phyloP scores from a whole-genome alignment of 2,329 filamentous ascomycete species.

The Beauveria varroae region DNA sequence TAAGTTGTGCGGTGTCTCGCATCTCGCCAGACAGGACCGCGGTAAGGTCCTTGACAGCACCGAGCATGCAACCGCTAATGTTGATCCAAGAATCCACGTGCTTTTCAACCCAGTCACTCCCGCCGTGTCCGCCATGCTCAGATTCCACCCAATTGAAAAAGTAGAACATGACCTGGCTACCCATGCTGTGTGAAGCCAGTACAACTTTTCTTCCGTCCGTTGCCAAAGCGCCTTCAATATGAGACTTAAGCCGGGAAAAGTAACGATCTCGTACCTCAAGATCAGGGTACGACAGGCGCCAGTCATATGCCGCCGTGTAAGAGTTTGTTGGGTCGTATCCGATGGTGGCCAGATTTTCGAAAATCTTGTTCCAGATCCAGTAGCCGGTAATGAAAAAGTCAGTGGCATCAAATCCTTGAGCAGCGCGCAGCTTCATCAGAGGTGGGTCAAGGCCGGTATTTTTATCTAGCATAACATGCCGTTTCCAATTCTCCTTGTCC shows the following conservation, averaged over 20 bases:
- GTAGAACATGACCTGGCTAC: constrained; percentile 86
- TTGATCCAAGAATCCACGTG: constrained; percentile 97
- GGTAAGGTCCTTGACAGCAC: constrained; percentile 82
- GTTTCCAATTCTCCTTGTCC: constrained; percentile 93
- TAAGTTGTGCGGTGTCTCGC: constrained; percentile 95
- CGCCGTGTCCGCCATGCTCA: constrained; percentile 70
- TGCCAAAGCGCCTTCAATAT: constrained; percentile 78
- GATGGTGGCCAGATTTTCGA: constrained; percentile 92
- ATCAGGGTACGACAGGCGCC: constrained; percentile 85
- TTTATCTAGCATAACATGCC: constrained; percentile 94
- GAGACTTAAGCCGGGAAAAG: constrained; percentile 80
- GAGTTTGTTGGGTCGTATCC: constrained; percentile 84
- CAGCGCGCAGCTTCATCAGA: constrained; percentile 80
- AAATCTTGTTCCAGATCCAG: constrained; percentile 99
- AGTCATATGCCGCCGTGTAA: constrained; percentile 72
- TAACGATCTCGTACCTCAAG: constrained; percentile 88
- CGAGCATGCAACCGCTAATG: constrained; percentile 95
- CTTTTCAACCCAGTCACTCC: constrained; percentile 80
- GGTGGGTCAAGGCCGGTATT: constrained; percentile 85
- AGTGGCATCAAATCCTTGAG: constrained; percentile 94
- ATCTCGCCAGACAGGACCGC: constrained; percentile 93
- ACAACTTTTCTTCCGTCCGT: constrained; percentile 73
- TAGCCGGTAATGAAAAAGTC: constrained; percentile 91
- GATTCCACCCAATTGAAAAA: constrained; percentile 76
- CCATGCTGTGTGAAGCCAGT: constrained; percentile 93